Conservation (phyloP, 129 eudicot species). For the Calendula officinalis region DNA sequence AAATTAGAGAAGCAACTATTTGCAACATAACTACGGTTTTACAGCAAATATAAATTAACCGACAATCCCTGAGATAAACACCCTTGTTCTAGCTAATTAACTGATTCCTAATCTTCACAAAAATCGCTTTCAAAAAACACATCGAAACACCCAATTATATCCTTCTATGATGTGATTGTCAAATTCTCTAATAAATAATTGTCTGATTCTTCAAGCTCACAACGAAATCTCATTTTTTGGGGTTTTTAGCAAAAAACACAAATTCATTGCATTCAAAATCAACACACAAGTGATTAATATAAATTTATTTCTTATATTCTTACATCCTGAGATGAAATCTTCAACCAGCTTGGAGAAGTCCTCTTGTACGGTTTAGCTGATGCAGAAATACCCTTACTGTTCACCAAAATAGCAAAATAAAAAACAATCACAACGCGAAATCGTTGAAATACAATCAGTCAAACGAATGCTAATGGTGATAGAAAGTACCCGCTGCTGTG, state of each 20-base stretch:
- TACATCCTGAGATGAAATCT: conserved; percentile 63
- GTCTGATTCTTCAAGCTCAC: neutral
- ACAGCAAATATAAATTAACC: too few relatives aligned
- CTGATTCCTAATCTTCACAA: too few relatives aligned
- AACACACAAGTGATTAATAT: neutral
- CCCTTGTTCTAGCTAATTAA: too few relatives aligned
- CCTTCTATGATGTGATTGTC: neutral
- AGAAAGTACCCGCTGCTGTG: neutral
- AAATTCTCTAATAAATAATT: neutral
- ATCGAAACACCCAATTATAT: neutral
- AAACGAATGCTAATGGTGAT: neutral
- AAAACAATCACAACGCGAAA: neutral
- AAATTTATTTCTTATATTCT: neutral
- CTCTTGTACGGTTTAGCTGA: conserved; percentile 75
- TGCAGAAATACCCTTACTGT: conserved; percentile 73
- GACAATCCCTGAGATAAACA: too few relatives aligned
- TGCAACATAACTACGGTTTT: too few relatives aligned
- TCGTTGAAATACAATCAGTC: neutral
- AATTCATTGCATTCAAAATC: too few relatives aligned
- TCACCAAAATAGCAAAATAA: neutral
- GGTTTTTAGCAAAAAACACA: neutral
- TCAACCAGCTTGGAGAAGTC: conserved; percentile 52
- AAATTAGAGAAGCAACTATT: too few relatives aligned
- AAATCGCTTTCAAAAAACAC: too few relatives aligned
- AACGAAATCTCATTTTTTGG: neutral